phyloP scores from a whole-genome alignment of 352 stramenopile species.

The Phytophthora boehmeriae region DNA sequence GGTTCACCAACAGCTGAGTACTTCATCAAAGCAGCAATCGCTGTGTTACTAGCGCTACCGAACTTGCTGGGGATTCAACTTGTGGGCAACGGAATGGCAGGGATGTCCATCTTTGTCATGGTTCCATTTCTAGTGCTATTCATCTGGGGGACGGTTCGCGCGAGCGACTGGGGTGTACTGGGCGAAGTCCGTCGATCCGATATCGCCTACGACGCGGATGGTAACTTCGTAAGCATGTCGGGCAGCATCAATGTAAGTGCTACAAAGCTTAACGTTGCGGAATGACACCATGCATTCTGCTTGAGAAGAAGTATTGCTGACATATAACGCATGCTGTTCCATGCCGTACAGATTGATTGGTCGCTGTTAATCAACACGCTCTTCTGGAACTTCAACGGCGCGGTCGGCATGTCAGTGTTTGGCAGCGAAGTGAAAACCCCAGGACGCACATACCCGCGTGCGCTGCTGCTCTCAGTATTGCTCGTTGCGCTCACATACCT shows the following conservation, averaged over 20 bases:
- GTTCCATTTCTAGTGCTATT: conserved; percentile 88
- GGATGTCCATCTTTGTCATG: conserved; percentile 88
- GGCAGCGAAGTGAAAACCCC: conserved; percentile 90
- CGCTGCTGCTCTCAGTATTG: conserved; percentile 81
- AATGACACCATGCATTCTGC: too few species aligned
- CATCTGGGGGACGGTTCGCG: conserved; percentile 37
- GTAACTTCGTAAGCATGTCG: conserved; percentile 47
- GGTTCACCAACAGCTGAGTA: conserved; percentile 39
- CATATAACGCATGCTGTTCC: too few species aligned
- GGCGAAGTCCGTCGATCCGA: conserved; percentile 43
- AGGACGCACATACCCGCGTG: conserved; percentile 74
- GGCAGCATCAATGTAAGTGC: conserved; percentile 30
- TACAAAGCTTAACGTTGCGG: too few species aligned
- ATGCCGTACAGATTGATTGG: conserved; percentile 28
- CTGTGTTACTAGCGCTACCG: conserved; percentile 42
- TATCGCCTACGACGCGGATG: conserved; percentile 37
- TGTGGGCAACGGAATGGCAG: conserved; percentile 77
- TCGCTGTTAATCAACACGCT: conserved; percentile 92
- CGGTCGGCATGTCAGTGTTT: conserved; percentile 88
- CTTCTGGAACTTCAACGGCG: conserved; percentile 97
- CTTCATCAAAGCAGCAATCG: conserved; percentile 50
- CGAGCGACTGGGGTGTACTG: conserved; percentile 40
- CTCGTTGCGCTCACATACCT: conserved; percentile 87
- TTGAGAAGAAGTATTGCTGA: too few species aligned
- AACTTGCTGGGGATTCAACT: conserved; percentile 75